Percentiles rank a stretch among this genome's conserved stretches.
Conservation (phyloP, 2,329 filamentous ascomycete species). For the Verticillium nonalfalfae region DNA sequence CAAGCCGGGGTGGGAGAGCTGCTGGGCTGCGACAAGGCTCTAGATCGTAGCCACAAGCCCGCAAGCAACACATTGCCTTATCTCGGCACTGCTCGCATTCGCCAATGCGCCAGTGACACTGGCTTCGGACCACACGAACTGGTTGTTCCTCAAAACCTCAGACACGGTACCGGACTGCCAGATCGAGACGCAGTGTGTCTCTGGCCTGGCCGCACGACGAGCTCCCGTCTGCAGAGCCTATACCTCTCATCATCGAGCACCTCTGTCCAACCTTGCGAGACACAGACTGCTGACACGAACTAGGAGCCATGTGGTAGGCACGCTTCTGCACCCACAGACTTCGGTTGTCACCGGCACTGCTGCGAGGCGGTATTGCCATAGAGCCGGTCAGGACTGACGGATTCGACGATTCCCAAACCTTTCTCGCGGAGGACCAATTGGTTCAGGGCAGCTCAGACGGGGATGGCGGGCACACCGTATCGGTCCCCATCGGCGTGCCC, state of each 20-base stretch:
- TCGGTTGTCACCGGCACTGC: not conserved
- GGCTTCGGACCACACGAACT: too few species aligned
- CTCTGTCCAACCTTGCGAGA: not conserved
- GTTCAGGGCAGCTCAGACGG: too few species aligned
- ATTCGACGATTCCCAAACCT: not conserved
- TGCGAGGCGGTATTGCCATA: not conserved
- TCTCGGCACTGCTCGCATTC: too few species aligned
- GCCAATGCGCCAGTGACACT: too few species aligned
- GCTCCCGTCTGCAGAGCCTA: too few species aligned
- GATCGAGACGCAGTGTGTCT: too few species aligned
- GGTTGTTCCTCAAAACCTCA: too few species aligned
- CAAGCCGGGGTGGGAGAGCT: not conserved
- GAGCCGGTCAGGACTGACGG: not conserved
- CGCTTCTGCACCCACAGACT: not conserved
- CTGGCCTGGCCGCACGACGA: too few species aligned
- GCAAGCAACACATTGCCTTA: too few species aligned
- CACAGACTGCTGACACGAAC: not conserved
- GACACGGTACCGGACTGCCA: too few species aligned
- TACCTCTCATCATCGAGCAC: not conserved
- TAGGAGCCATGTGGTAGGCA: not conserved
- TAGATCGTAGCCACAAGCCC: too few species aligned
- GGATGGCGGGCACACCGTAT: not conserved
- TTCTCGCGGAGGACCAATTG: not conserved
- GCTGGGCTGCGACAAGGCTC: not conserved
- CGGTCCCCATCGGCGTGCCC: not conserved